These are phyloP conservation scores for Tetradesmus obliquus DNA, from an alignment of 139 green algal genomes.

Conservation along the genomic window DNA sequence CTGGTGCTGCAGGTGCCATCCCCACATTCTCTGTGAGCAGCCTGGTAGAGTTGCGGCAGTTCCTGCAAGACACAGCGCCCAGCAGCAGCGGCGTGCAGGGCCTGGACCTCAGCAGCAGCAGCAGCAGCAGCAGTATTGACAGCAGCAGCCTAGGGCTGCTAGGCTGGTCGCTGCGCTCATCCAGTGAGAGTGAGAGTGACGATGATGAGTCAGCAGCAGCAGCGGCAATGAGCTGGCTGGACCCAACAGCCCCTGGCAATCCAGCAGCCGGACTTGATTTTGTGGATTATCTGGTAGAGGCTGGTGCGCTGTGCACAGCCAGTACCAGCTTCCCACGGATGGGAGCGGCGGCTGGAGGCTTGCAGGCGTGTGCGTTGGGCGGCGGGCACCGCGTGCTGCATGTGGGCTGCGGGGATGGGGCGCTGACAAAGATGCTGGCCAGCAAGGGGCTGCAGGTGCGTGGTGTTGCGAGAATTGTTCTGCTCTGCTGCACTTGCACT, in stretches of 20 bases:
- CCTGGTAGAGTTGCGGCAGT: constrained; percentile 58
- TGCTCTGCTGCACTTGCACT: background rate
- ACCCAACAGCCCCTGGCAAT: constrained; percentile 41
- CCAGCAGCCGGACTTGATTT: constrained; percentile 76
- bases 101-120: constrained; percentile 31
- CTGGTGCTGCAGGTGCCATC: constrained; percentile 57
- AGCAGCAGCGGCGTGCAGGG: constrained; percentile 49
- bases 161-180: constrained; percentile 56
- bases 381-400: constrained; percentile 66
- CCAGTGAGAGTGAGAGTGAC: constrained; percentile 32
- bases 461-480: background rate
- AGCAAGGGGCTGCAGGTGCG: constrained; percentile 67
- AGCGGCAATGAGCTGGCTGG: background rate
- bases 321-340: constrained; percentile 9
- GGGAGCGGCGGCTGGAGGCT: constrained; percentile 11
- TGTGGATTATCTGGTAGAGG: constrained; percentile 65
- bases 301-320: constrained; percentile 9
- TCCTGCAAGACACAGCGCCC: constrained; percentile 32
- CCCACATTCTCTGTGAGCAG: constrained; percentile 72
- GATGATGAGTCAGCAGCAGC: constrained; percentile 13
- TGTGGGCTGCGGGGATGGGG: constrained; percentile 68
- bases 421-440: constrained; percentile 81
- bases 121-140: constrained; percentile 19
- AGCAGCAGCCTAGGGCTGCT: constrained; percentile 36
- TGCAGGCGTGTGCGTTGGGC: constrained; percentile 22